Evolutionary conservation across 768 basidiomycete genomes (phyloP).

Genomic region (Mycena olivaceomarginata): DNA sequence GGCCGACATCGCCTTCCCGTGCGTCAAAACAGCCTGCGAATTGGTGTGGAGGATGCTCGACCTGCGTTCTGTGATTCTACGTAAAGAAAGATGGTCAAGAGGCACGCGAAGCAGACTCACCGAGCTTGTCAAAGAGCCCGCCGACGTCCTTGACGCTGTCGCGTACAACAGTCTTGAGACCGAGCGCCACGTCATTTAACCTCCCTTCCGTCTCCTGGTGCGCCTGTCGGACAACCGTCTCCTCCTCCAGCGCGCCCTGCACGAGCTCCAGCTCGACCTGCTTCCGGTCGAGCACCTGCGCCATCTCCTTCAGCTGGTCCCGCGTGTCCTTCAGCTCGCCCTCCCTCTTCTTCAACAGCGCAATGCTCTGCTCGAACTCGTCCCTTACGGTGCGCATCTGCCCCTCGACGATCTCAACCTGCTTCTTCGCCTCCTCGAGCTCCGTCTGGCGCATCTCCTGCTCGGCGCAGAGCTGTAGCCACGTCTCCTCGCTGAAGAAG

Average conservation of each 20-base stretch:
- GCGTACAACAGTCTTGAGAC: slow-evolving; percentile 78
- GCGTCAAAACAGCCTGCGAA: slow-evolving; percentile 75
- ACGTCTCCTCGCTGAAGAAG: slow-evolving; percentile 93
- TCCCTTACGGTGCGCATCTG: slow-evolving; percentile 88
- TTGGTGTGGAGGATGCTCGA: slow-evolving; percentile 78
- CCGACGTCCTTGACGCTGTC: slow-evolving; percentile 84
- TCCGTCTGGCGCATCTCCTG: slow-evolving; percentile 87
- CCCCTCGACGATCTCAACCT: slow-evolving; percentile 88
- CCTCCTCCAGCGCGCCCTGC: slow-evolving; percentile 83
- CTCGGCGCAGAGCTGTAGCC: slow-evolving; percentile 87
- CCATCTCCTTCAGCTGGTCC: slow-evolving; percentile 71
- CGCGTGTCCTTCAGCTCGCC: slow-evolving; percentile 83
- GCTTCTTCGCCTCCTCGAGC: slow-evolving; percentile 88
- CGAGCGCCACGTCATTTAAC: slow-evolving; percentile 83
- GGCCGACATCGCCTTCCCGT: slow-evolving; percentile 75
- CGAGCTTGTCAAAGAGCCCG: slow-evolving; percentile 88
- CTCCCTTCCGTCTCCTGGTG: slow-evolving; percentile 84
- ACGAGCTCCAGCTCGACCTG: slow-evolving; percentile 75
- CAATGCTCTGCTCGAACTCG: slow-evolving; percentile 94
- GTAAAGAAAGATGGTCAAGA: slow-evolving; percentile 28
- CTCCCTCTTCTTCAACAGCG: slow-evolving; percentile 82
- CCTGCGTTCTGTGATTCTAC: slow-evolving; percentile 78
- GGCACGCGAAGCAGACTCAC: slow-evolving; percentile 69
- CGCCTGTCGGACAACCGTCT: slow-evolving; percentile 84
- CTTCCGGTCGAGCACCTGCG: slow-evolving; percentile 70